Percentiles rank a stretch among this genome's conserved stretches.
Evolutionary conservation across 306 rosid species (phyloP).

Genomic region (Arachis stenosperma): DNA sequence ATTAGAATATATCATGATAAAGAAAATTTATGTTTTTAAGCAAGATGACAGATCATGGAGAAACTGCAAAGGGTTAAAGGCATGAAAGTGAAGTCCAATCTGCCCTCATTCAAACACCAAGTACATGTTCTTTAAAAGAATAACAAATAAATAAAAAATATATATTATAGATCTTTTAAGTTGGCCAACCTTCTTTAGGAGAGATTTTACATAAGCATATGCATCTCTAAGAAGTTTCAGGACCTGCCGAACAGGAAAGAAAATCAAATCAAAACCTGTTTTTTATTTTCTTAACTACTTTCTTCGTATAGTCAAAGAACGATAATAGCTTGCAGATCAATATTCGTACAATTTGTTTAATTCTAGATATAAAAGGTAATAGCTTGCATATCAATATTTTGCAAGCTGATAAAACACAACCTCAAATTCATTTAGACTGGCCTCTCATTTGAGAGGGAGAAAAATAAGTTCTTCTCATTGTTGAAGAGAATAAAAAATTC

Average conservation of each 20-base stretch:
- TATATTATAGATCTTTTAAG: background rate
- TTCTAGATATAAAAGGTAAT: background rate
- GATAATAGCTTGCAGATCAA: too few species aligned
- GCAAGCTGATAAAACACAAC: background rate
- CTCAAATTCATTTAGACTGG: slow-evolving; percentile 5
- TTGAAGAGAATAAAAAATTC: too few species aligned
- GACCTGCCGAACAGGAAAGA: slow-evolving; percentile 55
- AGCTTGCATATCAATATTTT: slow-evolving; percentile 8
- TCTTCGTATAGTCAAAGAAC: too few species aligned
- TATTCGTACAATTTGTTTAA: background rate
- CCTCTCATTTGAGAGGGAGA: background rate
- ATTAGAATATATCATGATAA: background rate
- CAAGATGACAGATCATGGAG: background rate
- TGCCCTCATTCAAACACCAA: background rate
- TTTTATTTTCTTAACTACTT: background rate
- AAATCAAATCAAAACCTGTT: slow-evolving; percentile 32
- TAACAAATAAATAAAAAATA: too few species aligned
- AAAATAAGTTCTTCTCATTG: too few species aligned
- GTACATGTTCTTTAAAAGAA: background rate
- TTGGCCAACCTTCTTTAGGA: slow-evolving; percentile 69
- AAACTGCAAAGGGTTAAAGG: background rate
- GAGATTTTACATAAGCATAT: slow-evolving; percentile 80
- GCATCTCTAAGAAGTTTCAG: slow-evolving; percentile 85
- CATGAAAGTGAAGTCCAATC: background rate
- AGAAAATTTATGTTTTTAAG: slow-evolving; percentile 10